Conservation (phyloP, 331 rosid species). For the Quercus tomentella region DNA sequence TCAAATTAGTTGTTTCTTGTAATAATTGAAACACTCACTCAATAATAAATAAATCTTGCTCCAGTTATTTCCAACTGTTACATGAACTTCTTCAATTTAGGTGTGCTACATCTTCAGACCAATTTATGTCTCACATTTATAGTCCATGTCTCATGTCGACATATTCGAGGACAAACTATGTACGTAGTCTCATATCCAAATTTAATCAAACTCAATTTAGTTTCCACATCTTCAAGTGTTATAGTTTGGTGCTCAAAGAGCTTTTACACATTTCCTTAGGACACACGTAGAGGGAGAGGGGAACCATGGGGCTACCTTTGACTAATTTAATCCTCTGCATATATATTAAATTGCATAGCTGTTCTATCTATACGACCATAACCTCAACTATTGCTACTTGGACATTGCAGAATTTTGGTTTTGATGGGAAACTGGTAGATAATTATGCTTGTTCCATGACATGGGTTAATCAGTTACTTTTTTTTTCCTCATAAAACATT, state of each 20-base stretch:
- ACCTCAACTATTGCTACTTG: not conserved
- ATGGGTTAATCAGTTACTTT: conserved; percentile 37
- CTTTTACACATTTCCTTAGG: too few relatives aligned
- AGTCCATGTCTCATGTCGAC: not conserved
- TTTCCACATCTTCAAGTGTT: too few relatives aligned
- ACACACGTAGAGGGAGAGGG: too few relatives aligned
- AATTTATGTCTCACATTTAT: not conserved
- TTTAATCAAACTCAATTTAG: too few relatives aligned
- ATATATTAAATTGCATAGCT: not conserved
- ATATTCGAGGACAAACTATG: not conserved
- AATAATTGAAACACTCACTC: not conserved
- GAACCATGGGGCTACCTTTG: not conserved
- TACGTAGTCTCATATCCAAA: too few relatives aligned
- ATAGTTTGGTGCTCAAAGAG: too few relatives aligned
- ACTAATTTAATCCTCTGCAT: not conserved
- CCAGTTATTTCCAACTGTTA: not conserved
- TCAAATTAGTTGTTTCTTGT: not conserved
- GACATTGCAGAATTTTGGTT: conserved; percentile 78
- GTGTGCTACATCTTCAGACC: not conserved
- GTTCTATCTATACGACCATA: not conserved
- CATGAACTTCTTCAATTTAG: not conserved
- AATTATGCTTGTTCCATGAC: conserved; percentile 95
- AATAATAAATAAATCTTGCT: not conserved
- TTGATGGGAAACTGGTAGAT: conserved; percentile 89
- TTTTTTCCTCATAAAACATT: not conserved